Evolutionary conservation across 495 filamentous ascomycete species (phyloP).

Genomic region (Podospora comata): DNA sequence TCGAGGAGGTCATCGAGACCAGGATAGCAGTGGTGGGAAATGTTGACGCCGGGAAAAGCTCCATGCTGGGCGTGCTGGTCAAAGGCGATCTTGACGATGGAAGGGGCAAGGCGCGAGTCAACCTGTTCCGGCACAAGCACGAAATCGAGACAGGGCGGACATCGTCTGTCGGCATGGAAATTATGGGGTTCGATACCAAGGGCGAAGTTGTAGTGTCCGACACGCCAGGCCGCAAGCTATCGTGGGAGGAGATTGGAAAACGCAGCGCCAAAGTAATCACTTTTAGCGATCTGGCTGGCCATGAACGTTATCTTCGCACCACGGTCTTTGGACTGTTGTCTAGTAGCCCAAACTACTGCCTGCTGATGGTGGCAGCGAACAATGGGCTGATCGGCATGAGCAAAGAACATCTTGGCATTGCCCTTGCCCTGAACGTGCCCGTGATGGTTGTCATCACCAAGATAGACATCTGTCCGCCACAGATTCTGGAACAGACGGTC

Average conservation of each 20-base stretch:
- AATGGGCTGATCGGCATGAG: constrained; percentile 98
- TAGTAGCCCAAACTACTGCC: constrained; percentile 94
- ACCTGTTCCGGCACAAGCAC: constrained; percentile 96
- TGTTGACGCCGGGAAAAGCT: constrained; percentile 95
- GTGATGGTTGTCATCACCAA: constrained; percentile 99
- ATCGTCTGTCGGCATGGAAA: constrained; percentile 96
- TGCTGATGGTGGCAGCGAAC: constrained; percentile 98
- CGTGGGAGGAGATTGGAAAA: constrained; percentile 97
- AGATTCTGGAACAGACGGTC: constrained; percentile 91
- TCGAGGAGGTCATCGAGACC: constrained; percentile 92
- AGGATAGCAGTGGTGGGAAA: constrained; percentile 96
- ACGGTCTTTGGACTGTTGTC: constrained; percentile 94
- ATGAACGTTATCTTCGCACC: constrained; percentile 92
- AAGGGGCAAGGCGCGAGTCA: constrained; percentile 88
- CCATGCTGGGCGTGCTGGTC: constrained; percentile 92
- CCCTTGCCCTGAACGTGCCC: constrained; percentile 89
- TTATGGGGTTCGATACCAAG: constrained; percentile 92
- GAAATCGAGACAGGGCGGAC: constrained; percentile 94
- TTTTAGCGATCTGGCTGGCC: constrained; percentile 93
- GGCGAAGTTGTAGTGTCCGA: constrained; percentile 80
- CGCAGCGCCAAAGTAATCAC: constrained; percentile 94
- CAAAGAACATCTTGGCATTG: constrained; percentile 96
- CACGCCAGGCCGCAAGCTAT: constrained; percentile 71
- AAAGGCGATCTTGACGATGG: constrained; percentile 96
- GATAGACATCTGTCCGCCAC: constrained; percentile 96